Evolutionary conservation across 441 rosid species (phyloP), one percentile per base, ranked within the genome.

Genomic region (Metrosideros polymorpha): DNA sequence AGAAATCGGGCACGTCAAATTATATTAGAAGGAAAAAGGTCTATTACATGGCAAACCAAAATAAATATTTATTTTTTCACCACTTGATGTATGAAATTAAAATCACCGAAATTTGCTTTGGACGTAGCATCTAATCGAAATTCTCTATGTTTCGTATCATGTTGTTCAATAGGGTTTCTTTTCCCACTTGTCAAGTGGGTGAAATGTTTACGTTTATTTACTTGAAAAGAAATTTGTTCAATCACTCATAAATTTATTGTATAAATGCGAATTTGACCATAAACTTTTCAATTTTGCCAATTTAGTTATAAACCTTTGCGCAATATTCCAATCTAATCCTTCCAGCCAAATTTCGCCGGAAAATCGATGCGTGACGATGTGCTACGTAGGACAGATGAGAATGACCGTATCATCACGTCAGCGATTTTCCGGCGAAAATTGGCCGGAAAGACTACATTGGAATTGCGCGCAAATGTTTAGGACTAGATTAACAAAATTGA

Each of bases 1-100:
- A 29, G n/a, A 71, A 71, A 87, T 52, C 84, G 86, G 86, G 57
- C 66, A 86, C 82, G 54, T 43, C 50, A 88, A 89, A 75, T 63
- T n/a, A 29, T 6, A 56, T n/a, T 15, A 39, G n/a, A 49, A 39
- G n/a, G 51, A 59, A 57, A 61, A 51, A 12, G 79, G 15, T 71
- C 47, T 22, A 0, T 24, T 71, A 39, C 47, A 39, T 71, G 79
- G 79, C 47, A 22, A 71, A 6, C 15, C 79, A 22, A 71, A 18
- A 27, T 29, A 13, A 84, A 71, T 29, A 18, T 49, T 76, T 82
- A 49, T 85, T 25, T 54, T 82, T 84, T 47, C 84, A 82, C 89
- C 87, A 56, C 88, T 56, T 45, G 61, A 49, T 42, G 14, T 32
- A 83, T 61, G 56, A 27, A 39, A 19, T 35, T 19, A 6, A 66